Evolutionary conservation across 2,329 filamentous ascomycete genomes (phyloP).

Genomic region (Trichoderma sp.): DNA sequence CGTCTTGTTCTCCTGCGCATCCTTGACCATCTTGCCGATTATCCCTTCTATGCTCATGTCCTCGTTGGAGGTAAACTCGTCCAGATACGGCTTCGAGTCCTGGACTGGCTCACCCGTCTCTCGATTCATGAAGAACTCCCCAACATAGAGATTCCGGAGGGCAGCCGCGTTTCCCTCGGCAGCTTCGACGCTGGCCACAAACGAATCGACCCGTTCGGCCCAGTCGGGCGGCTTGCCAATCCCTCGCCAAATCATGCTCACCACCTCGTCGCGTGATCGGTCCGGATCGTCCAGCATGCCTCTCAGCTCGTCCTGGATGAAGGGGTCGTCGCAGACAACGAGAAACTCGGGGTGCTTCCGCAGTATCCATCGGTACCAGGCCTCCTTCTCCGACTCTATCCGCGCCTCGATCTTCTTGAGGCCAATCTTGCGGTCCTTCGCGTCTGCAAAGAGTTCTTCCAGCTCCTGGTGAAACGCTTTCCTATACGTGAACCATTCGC

Average conservation of each 20-base stretch:
- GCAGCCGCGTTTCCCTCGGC: conserved; percentile 40
- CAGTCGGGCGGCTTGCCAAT: conserved; percentile 43
- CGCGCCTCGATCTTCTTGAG: conserved; percentile 53
- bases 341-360: conserved; percentile 47
- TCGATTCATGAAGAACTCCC: conserved; percentile 48
- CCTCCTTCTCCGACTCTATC: conserved; percentile 55
- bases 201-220: conserved; percentile 41
- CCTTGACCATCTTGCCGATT: conserved; percentile 41
- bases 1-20: conserved; percentile 39
- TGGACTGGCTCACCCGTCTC: conserved; percentile 41
- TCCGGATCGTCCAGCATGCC: conserved; percentile 46
- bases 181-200: conserved; percentile 41
- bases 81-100: conserved; percentile 46
- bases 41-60: conserved; percentile 41
- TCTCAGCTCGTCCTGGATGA: conserved; percentile 41
- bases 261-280: conserved; percentile 43
- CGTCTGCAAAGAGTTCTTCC: conserved; percentile 53
- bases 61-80: conserved; percentile 40
- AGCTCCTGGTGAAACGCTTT: conserved; percentile 55
- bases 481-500: conserved; percentile 58
- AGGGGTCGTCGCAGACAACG: conserved; percentile 38
- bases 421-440: conserved; percentile 48
- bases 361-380: conserved; percentile 56
- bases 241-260: conserved; percentile 43
- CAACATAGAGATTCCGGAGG: conserved; percentile 46